A percentile compares a stretch with the other conserved stretches of the same genome.
Conservation (phyloP, 495 filamentous ascomycete species). For the Copromyces sp. region DNA sequence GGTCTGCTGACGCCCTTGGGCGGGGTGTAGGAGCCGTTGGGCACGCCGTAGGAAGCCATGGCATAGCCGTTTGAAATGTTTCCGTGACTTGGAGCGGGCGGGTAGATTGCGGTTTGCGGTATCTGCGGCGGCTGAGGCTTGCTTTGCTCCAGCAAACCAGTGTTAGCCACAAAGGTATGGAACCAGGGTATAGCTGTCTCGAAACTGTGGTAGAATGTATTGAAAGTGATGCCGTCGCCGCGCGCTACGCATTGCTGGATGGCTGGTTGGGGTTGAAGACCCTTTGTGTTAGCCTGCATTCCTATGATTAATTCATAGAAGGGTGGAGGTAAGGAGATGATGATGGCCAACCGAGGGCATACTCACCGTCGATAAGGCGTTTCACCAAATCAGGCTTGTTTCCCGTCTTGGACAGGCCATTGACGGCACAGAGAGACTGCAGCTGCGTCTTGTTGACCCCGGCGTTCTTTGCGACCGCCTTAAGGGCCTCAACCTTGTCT, state of each 20-base stretch:
- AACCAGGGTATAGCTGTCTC: slow-evolving; percentile 12
- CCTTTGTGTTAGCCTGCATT: not conserved
- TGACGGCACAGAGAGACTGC: slow-evolving; percentile 58
- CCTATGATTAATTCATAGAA: not conserved
- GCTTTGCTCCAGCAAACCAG: not conserved
- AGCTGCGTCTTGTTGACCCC: slow-evolving; percentile 57
- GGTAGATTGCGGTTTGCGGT: slow-evolving; percentile 4
- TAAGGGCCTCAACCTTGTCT: slow-evolving; percentile 33
- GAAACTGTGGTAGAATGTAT: slow-evolving; percentile 14
- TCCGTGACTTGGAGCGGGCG: not conserved
- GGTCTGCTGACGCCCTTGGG: not conserved
- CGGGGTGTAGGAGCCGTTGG: slow-evolving; percentile 3
- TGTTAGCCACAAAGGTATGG: slow-evolving; percentile 2
- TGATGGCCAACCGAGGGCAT: slow-evolving; percentile 1
- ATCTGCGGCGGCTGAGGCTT: slow-evolving; percentile 1
- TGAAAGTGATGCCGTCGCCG: slow-evolving; percentile 6
- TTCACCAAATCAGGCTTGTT: slow-evolving; percentile 70
- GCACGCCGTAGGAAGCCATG: slow-evolving; percentile 3
- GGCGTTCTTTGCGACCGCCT: slow-evolving; percentile 18
- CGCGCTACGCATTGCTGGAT: slow-evolving; percentile 7
- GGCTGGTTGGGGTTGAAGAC: slow-evolving; percentile 3
- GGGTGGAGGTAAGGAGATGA: not conserved
- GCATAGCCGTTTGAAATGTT: slow-evolving; percentile 5
- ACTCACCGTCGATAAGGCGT: slow-evolving; percentile 61
- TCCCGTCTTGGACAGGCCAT: slow-evolving; percentile 62